Percentiles rank a stretch among this genome's conserved stretches.
Evolutionary conservation across 2,329 filamentous ascomycete species (phyloP).

Genomic region (Hymenotorrendiella dingleyae): DNA sequence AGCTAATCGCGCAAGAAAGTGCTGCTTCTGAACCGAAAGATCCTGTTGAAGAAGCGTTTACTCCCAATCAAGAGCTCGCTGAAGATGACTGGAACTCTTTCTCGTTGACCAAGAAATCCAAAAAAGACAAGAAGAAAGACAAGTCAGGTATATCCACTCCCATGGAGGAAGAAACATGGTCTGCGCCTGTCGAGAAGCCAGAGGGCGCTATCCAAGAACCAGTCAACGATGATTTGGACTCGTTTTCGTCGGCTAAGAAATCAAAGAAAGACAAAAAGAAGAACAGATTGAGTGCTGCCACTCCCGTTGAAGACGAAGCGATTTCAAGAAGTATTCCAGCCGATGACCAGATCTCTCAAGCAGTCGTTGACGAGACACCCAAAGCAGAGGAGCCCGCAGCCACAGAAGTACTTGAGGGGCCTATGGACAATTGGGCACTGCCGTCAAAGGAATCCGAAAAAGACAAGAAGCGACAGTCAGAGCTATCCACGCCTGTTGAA

Average conservation of each 20-base stretch:
- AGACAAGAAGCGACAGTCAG: conserved; percentile 16
- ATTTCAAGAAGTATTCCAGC: too few relatives aligned
- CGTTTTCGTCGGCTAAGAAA: conserved; percentile 8
- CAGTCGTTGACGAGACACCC: too few relatives aligned
- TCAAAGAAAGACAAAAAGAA: conserved; percentile 30
- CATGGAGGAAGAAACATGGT: conserved; percentile 1
- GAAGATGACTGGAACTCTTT: too few relatives aligned
- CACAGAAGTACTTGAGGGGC: conserved; percentile 1
- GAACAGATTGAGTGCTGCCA: conserved; percentile 3
- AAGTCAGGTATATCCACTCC: conserved; percentile 13
- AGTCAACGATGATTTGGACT: background rate
- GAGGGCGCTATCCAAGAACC: conserved; percentile 3
- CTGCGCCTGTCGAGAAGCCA: conserved; percentile 9
- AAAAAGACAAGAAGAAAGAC: conserved; percentile 22
- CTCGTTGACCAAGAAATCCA: conserved; percentile 23
- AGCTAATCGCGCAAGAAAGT: too few relatives aligned
- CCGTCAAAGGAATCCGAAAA: conserved; percentile 16
- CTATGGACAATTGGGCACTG: conserved; percentile 9
- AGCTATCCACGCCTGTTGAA: conserved; percentile 13
- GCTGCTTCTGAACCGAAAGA: too few relatives aligned
- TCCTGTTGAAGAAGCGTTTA: too few relatives aligned
- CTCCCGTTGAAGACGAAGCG: conserved; percentile 2
- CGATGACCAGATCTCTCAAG: too few relatives aligned
- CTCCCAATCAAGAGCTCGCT: too few relatives aligned
- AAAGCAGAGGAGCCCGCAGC: too few relatives aligned